Base-by-base conservation (phyloP, 1,139 yeast species). In the Lodderomyces oxycetoniae region DNA sequence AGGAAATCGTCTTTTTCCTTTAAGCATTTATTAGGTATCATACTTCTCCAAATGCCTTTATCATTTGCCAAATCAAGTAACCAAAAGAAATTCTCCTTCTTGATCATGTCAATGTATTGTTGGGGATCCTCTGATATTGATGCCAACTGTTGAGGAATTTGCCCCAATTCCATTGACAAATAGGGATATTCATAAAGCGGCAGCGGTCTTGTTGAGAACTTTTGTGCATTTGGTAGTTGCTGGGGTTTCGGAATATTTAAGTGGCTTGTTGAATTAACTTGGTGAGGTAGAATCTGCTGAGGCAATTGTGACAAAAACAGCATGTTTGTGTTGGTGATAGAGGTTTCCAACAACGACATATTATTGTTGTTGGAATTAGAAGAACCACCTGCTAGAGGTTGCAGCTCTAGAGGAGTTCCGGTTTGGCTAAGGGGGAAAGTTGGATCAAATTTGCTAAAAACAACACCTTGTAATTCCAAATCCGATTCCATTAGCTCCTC, bases 61-160 rank as follows among this genome's bases (percentile, higher is more conserved):
- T 62, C 72, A 36, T 67, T 67, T 37, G 65, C 61, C 17, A 64
- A 44, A 44, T 67, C 74, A 11, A 67, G 49, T 7, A 66, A 37
- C 70, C 70, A 64, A 42, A 57, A 58, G 38, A 61, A 63, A 35
- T 55, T 57, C 35, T 65, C 67, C 11, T 45, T 41, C 26, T 59
- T 64, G 15, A 66, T 45, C 23, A 61, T 39, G 20, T 46, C 42
- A n/a, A 57, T 49, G 35, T 51, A 57, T 10, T 22, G 21, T 12
- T 28, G 30, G 17, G 4, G 31, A 31, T 31, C 32, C 10, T 14
- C 9, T 19, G 22, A 10, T 19, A 10, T 7, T 19, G 22, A 10
- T 19, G 22, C 9, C 10, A 19, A 19, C 22, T 19, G 22, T 19
- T 7, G 10, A 10, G 22, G 22, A 7, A 19, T 7, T 10, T 19